Conservation (phyloP, 2,329 filamentous ascomycete species). For the Curvularia sp. region DNA sequence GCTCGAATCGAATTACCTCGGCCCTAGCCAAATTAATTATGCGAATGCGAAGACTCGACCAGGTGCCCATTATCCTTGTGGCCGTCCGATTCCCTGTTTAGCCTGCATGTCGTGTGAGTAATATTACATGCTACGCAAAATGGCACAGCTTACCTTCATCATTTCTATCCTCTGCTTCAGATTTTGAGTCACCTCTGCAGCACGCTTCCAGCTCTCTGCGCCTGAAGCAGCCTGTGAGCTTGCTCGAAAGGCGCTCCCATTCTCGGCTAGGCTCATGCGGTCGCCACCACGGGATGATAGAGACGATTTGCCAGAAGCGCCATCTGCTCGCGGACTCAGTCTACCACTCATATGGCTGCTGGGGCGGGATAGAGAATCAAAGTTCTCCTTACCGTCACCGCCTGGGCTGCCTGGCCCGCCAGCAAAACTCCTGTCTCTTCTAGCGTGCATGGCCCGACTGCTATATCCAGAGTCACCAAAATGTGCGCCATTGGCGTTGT, state of each 20-base stretch:
- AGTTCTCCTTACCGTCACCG: slow-evolving; percentile 59
- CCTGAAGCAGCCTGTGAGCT: slow-evolving; percentile 43
- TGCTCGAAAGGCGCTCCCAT: slow-evolving; percentile 30
- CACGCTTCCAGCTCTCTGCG: slow-evolving; percentile 91
- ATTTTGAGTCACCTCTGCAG: slow-evolving; percentile 96
- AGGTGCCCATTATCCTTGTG: slow-evolving; percentile 19
- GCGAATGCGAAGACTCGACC: background rate
- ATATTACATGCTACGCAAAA: background rate
- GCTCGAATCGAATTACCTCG: background rate
- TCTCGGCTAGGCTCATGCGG: slow-evolving; percentile 45
- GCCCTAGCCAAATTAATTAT: background rate
- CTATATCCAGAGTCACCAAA: slow-evolving; percentile 45
- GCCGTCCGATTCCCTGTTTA: slow-evolving; percentile 49
- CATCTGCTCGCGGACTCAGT: slow-evolving; percentile 51
- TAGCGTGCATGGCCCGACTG: slow-evolving; percentile 52
- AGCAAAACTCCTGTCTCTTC: slow-evolving; percentile 40
- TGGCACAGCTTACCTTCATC: slow-evolving; percentile 75
- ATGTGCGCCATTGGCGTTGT: slow-evolving; percentile 54
- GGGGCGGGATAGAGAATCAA: slow-evolving; percentile 47
- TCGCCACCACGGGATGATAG: slow-evolving; percentile 45
- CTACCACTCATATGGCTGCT: slow-evolving; percentile 48
- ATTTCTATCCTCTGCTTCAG: slow-evolving; percentile 96
- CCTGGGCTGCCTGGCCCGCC: slow-evolving; percentile 43
- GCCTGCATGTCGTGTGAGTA: slow-evolving; percentile 40
- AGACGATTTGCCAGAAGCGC: slow-evolving; percentile 39